Conservation (phyloP, 2,329 filamentous ascomycete species). For the Thermothelomyces thermophilus region DNA sequence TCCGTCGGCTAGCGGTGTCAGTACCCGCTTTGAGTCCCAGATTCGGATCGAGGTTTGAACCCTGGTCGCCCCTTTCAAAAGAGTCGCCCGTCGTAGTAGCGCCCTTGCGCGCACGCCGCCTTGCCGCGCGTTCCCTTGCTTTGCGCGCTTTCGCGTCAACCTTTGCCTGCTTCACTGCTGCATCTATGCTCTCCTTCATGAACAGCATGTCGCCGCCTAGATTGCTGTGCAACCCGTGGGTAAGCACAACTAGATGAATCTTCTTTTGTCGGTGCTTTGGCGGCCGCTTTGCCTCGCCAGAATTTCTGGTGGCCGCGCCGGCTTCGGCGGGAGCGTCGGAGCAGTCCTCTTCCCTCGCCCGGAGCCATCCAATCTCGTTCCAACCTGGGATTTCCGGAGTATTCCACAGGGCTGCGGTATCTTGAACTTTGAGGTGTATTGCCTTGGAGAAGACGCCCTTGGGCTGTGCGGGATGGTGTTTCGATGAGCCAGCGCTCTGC, state of each 20-base stretch:
- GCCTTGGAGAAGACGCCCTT: slow-evolving; percentile 82
- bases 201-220: slow-evolving; percentile 94
- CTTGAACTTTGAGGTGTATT: slow-evolving; percentile 71
- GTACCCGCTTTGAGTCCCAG: slow-evolving; percentile 24
- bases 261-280: slow-evolving; percentile 56
- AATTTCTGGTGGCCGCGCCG: slow-evolving; percentile 9
- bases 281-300: slow-evolving; percentile 20
- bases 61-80: slow-evolving; percentile 14
- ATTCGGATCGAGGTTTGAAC: slow-evolving; percentile 18
- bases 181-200: slow-evolving; percentile 94
- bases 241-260: slow-evolving; percentile 84
- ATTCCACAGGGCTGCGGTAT: slow-evolving; percentile 87
- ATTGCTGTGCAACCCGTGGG: slow-evolving; percentile 93
- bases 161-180: slow-evolving; percentile 66
- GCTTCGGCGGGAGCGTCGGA: slow-evolving; percentile 14
- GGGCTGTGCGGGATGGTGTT: slow-evolving; percentile 51
- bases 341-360: slow-evolving; percentile 17
- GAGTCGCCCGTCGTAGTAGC: slow-evolving; percentile 10
- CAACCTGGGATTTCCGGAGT: slow-evolving; percentile 73
- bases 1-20: slow-evolving; percentile 23
- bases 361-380: slow-evolving; percentile 32
- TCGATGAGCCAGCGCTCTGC: slow-evolving; percentile 49
- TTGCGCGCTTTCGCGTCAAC: slow-evolving; percentile 59
- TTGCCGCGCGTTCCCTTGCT: slow-evolving; percentile 40
- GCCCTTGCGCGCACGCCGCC: slow-evolving; percentile 18